These are phyloP conservation scores for Debaryomyces sp. DNA, from an alignment of 1,139 yeast genomes.

Conservation along the genomic window DNA sequence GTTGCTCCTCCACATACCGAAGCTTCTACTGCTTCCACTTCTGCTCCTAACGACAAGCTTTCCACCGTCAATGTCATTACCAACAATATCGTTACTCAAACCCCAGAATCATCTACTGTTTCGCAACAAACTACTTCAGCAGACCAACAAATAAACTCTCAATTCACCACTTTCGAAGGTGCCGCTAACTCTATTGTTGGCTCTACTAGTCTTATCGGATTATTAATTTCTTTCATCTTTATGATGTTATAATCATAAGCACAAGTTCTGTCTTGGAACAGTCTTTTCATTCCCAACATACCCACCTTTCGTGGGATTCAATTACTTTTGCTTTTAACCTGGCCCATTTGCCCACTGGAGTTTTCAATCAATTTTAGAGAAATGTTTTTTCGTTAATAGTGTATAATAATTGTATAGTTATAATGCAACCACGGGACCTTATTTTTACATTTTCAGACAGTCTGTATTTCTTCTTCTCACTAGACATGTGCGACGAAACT, in stretches of 20 bases:
- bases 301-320: neutral
- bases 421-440: conserved; percentile 3
- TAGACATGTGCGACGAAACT: neutral
- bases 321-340: neutral
- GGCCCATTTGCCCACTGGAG: neutral
- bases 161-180: conserved; percentile 20
- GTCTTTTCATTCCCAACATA: neutral
- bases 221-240: conserved; percentile 8
- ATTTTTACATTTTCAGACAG: neutral
- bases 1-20: conserved; percentile 8
- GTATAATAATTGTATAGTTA: conserved; percentile 2
- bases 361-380: neutral
- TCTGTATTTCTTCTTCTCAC: conserved; percentile 1
- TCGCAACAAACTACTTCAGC: conserved; percentile 11
- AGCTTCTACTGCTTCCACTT: conserved; percentile 1
- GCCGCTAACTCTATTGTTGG: conserved; percentile 11
- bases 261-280: neutral
- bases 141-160: conserved; percentile 5
- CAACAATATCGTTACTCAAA: conserved; percentile 31
- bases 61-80: conserved; percentile 35
- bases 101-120: conserved; percentile 18
- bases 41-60: conserved; percentile 5
- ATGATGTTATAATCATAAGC: neutral
- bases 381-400: neutral
- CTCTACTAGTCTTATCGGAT: conserved; percentile 8